phyloP scores from a whole-genome alignment of 2,329 filamentous ascomycete species.

The Arachnomyces sp. region DNA sequence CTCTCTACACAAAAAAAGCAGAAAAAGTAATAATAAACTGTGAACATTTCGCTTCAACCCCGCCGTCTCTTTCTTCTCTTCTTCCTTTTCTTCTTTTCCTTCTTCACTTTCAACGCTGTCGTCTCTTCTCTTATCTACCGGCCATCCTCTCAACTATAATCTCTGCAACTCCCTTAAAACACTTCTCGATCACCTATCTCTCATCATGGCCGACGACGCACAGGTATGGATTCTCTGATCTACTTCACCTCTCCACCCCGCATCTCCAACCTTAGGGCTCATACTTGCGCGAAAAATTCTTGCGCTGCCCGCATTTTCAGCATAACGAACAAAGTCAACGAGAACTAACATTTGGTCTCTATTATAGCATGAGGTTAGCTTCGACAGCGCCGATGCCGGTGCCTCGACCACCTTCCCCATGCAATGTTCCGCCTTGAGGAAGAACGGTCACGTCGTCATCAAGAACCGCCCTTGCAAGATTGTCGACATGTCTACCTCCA shows the following conservation, averaged over 20 bases:
- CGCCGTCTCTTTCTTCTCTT: slow-evolving; percentile 14
- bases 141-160: slow-evolving; percentile 19
- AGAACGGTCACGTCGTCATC: slow-evolving; percentile 98
- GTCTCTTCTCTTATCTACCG: not conserved
- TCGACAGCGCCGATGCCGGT: slow-evolving; percentile 93
- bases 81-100: slow-evolving; percentile 13
- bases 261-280: slow-evolving; percentile 8
- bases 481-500: slow-evolving; percentile 99
- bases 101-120: slow-evolving; percentile 10
- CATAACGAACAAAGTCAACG: not conserved
- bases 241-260: slow-evolving; percentile 15
- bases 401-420: slow-evolving; percentile 90
- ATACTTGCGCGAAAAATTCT: not conserved
- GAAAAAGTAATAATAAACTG: too few relatives aligned
- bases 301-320: not conserved
- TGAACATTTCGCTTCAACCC: slow-evolving; percentile 14
- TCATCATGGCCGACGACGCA: slow-evolving; percentile 59
- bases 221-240: slow-evolving; percentile 45
- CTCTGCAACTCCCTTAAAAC: slow-evolving; percentile 11
- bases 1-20: too few relatives aligned
- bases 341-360: slow-evolving; percentile 8
- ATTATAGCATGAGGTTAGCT: slow-evolving; percentile 61
- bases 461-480: slow-evolving; percentile 99
- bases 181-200: slow-evolving; percentile 15
- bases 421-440: slow-evolving; percentile 99